phyloP scores from a whole-genome alignment of 148 eudicot genomes.

The Polygonum maritimum region DNA sequence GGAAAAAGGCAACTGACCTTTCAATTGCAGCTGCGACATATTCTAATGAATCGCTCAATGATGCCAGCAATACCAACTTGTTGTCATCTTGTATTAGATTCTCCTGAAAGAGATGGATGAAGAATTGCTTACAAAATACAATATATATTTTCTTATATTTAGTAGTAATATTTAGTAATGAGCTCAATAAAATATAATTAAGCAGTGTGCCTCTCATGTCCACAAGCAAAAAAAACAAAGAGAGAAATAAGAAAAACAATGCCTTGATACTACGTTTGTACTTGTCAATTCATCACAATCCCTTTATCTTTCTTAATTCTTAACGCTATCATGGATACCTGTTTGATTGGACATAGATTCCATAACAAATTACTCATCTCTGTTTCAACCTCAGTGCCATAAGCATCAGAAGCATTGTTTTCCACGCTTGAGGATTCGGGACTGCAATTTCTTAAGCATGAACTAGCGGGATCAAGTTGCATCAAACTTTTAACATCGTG shows the following conservation, averaged over 20 bases:
- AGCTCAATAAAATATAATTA: neutral
- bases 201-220: neutral
- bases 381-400: slow-evolving; percentile 52
- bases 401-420: slow-evolving; percentile 48
- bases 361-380: slow-evolving; percentile 70
- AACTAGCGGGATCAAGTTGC: slow-evolving; percentile 86
- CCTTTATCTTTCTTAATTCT: neutral
- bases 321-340: slow-evolving; percentile 32
- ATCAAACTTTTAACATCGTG: slow-evolving; percentile 86
- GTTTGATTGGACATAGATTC: slow-evolving; percentile 84
- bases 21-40: slow-evolving; percentile 97
- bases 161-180: neutral
- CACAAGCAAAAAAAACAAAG: neutral
- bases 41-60: slow-evolving; percentile 94
- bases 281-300: neutral
- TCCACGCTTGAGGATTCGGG: slow-evolving; percentile 22
- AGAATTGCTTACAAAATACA: neutral
- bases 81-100: slow-evolving; percentile 90
- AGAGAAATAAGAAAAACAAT: neutral
- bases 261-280: neutral
- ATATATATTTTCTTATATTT: neutral
- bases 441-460: slow-evolving; percentile 50
- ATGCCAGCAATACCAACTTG: slow-evolving; percentile 84
- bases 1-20: slow-evolving; percentile 39
- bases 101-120: slow-evolving; percentile 46